Evolutionary conservation across 331 rosid species (phyloP).

Genomic region (Arachis monticola): DNA sequence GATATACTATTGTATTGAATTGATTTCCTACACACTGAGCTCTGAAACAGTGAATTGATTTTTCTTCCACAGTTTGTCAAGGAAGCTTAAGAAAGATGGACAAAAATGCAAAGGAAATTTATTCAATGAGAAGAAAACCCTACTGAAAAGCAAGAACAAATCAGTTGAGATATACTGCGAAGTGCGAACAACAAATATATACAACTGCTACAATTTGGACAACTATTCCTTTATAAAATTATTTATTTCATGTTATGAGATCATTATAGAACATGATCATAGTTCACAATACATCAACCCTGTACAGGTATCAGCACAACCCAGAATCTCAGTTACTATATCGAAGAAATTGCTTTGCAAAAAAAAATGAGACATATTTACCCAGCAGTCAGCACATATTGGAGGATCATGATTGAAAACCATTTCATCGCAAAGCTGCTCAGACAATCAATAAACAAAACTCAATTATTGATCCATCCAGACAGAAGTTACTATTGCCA

Average conservation of each 20-base stretch:
- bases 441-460: slow-evolving; percentile 46
- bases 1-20: background rate
- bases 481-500: slow-evolving; percentile 23
- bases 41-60: slow-evolving; percentile 30
- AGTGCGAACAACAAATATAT: slow-evolving; percentile 6
- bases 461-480: slow-evolving; percentile 36
- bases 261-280: slow-evolving; percentile 9
- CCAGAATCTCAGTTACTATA: slow-evolving; percentile 8
- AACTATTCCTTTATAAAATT: slow-evolving; percentile 31
- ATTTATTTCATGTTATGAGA: slow-evolving; percentile 23
- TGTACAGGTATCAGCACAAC: slow-evolving; percentile 14
- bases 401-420: slow-evolving; percentile 93
- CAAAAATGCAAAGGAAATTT: slow-evolving; percentile 21
- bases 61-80: background rate
- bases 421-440: slow-evolving; percentile 93
- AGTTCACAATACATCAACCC: slow-evolving; percentile 5
- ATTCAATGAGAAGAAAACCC: background rate
- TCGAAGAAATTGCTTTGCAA: slow-evolving; percentile 19
- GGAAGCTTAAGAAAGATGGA: slow-evolving; percentile 26
- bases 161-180: slow-evolving; percentile 18
- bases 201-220: slow-evolving; percentile 11
- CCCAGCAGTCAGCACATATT: slow-evolving; percentile 82
- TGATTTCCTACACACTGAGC: background rate
- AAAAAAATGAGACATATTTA: slow-evolving; percentile 49
- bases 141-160: slow-evolving; percentile 31